A percentile compares a stretch with the other conserved stretches of the same genome.
Evolutionary conservation across 305 asterid genomes (phyloP).

Genomic region (Fraxinus nigra): DNA sequence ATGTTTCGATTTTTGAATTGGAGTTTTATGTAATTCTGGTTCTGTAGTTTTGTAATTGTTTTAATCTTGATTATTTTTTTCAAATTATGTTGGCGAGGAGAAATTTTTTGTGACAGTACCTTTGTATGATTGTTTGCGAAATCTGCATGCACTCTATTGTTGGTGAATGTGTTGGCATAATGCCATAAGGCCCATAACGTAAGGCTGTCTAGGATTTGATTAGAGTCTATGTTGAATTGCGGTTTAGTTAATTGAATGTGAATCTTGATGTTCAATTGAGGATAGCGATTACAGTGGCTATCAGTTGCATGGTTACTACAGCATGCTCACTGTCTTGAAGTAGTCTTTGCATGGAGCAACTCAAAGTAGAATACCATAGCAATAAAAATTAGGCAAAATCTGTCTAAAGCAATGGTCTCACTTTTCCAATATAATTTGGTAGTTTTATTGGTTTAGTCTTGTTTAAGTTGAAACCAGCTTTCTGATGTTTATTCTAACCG

Average conservation of each 20-base stretch:
- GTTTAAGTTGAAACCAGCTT: conserved; percentile 21
- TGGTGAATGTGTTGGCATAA: neutral
- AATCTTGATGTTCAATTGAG: neutral
- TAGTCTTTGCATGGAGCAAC: conserved; percentile 3
- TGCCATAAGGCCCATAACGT: neutral
- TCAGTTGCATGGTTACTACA: neutral
- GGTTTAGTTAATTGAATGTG: conserved; percentile 1
- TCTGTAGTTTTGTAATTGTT: neutral
- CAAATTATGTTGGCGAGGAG: neutral
- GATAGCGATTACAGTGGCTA: neutral
- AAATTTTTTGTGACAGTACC: neutral
- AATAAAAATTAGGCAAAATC: conserved; percentile 5
- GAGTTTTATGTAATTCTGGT: neutral
- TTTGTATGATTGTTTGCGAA: neutral
- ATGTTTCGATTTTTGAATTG: neutral
- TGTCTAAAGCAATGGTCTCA: conserved; percentile 2
- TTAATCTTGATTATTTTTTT: neutral
- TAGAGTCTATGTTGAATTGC: neutral
- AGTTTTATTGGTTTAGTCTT: neutral
- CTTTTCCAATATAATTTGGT: conserved; percentile 3
- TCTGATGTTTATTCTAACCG: conserved; percentile 28
- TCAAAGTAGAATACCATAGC: neutral
- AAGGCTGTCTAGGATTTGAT: neutral
- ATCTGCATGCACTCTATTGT: neutral
- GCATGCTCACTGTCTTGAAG: neutral